A percentile compares a stretch with the other conserved stretches of the same genome.
These are phyloP conservation scores for Echria macrotheca DNA, from an alignment of 495 filamentous ascomycete genomes.

Conservation along the genomic window DNA sequence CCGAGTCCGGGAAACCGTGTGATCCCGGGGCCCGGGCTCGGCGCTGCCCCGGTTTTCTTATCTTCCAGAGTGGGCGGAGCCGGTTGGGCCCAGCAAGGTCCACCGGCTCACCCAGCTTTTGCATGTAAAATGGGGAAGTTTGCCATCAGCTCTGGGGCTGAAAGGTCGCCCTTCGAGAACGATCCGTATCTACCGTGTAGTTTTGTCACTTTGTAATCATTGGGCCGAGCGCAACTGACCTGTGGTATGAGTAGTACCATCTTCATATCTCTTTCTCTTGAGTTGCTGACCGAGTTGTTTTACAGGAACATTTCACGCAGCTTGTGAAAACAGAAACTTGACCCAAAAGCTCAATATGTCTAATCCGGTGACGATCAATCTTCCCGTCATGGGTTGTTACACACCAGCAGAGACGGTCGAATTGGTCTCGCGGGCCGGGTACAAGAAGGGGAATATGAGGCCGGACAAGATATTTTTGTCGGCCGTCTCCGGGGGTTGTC, in stretches of 20 bases:
- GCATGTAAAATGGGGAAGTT: background rate
- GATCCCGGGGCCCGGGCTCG: background rate
- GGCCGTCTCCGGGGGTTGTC: conserved; percentile 45
- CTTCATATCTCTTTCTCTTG: no score
- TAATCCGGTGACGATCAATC: conserved; percentile 1
- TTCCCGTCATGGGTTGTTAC: conserved; percentile 25
- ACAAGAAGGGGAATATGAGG: conserved; percentile 47
- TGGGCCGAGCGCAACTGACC: no score
- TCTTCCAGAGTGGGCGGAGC: background rate
- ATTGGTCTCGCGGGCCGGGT: conserved; percentile 40
- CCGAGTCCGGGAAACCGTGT: background rate
- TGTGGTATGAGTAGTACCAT: no score
- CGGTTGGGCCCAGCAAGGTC: background rate
- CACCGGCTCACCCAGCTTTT: background rate
- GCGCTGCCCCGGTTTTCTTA: background rate
- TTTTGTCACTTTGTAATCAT: no score
- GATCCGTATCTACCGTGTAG: no score
- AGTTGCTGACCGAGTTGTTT: no score
- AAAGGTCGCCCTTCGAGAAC: background rate
- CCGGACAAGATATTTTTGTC: conserved; percentile 52
- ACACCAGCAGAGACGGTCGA: conserved; percentile 44
- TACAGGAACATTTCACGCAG: no score
- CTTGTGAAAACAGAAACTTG: no score
- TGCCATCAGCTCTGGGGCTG: background rate
- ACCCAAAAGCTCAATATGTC: no score